Conservation (phyloP, 2,329 filamentous ascomycete species). For the Colletotrichum abscissum region DNA sequence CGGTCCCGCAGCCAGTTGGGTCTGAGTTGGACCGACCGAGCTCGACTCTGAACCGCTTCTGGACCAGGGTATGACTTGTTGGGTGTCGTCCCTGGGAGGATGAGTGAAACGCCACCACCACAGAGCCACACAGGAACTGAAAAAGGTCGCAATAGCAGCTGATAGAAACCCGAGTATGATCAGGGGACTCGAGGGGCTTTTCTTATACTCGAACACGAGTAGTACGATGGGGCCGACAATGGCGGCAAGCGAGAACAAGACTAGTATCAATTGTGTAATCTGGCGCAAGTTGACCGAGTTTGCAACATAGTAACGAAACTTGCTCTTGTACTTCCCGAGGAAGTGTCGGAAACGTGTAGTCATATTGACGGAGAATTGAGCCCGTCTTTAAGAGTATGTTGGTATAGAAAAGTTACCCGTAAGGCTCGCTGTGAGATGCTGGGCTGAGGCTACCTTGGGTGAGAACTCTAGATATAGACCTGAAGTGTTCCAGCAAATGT, state of each 20-base stretch:
- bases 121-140: neutral
- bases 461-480: neutral
- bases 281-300: neutral
- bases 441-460: neutral
- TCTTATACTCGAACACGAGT: neutral
- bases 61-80: neutral
- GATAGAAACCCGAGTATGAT: neutral
- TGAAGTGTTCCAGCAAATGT: neutral
- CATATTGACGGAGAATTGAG: neutral
- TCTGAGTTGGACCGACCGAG: neutral
- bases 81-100: neutral
- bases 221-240: neutral
- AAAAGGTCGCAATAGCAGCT: neutral
- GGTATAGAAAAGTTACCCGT: neutral
- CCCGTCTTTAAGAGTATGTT: too few relatives aligned
- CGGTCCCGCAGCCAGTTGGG: neutral
- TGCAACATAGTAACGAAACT: neutral
- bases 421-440: neutral
- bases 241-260: neutral
- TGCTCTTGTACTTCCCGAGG: neutral
- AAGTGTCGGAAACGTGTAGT: neutral
- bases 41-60: neutral
- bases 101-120: neutral
- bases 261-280: neutral
- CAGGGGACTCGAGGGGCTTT: neutral